A percentile compares a stretch with the other conserved stretches of the same genome.
These are phyloP conservation scores for Populus tremula DNA, from an alignment of 345 rosid genomes.

Conservation along the genomic window DNA sequence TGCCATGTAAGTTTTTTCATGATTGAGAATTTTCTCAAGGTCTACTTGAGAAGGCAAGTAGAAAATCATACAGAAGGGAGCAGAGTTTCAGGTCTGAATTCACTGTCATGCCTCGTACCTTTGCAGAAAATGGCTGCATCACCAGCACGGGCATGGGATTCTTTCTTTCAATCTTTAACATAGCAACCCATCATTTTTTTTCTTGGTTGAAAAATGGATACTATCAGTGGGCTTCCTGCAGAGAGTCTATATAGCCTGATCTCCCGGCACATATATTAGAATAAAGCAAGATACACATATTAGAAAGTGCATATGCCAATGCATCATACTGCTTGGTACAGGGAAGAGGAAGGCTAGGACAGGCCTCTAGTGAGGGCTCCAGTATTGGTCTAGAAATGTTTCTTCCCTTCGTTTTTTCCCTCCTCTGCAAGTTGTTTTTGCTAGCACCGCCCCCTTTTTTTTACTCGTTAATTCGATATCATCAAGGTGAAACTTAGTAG, in stretches of 20 bases:
- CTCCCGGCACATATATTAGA: constrained; percentile 29
- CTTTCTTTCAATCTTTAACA: constrained; percentile 47
- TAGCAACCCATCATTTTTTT: constrained; percentile 37
- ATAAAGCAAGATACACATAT: constrained; percentile 28
- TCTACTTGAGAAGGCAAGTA: constrained; percentile 26
- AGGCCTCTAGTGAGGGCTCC: constrained; percentile 23
- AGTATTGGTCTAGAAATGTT: constrained; percentile 19
- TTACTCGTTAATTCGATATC: constrained; percentile 15
- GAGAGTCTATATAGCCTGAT: constrained; percentile 33
- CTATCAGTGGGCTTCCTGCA: constrained; percentile 34
- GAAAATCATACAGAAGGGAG: constrained; percentile 21
- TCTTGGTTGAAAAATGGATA: constrained; percentile 38
- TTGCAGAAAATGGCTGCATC: constrained; percentile 26
- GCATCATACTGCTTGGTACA: constrained; percentile 19
- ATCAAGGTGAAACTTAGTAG: constrained; percentile 40
- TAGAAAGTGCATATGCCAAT: constrained; percentile 16
- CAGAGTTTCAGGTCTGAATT: constrained; percentile 23
- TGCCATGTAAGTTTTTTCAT: constrained; percentile 21
- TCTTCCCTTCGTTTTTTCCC: constrained; percentile 1
- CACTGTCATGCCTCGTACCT: constrained; percentile 17
- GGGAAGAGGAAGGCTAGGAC: constrained; percentile 35
- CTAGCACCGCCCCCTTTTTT: constrained; percentile 22
- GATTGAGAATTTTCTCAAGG: constrained; percentile 22
- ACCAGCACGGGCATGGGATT: constrained; percentile 30
- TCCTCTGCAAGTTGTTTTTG: constrained; percentile 21